phyloP scores from a whole-genome alignment of 2,329 filamentous ascomycete species.

The Malbranchea zuffiana region DNA sequence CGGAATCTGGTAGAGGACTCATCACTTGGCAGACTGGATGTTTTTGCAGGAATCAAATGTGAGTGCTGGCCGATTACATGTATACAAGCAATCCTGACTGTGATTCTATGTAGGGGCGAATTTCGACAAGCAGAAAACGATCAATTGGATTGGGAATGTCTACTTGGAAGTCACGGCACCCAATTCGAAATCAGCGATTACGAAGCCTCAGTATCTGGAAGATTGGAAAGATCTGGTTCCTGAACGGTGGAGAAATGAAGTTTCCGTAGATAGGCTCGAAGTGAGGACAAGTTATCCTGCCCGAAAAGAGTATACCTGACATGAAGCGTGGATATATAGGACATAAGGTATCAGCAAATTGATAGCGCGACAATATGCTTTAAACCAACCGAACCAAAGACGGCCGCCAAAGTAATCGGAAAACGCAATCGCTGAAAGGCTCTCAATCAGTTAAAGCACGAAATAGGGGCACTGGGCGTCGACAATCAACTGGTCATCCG shows the following conservation, averaged over 20 bases:
- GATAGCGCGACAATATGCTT: constrained; percentile 31
- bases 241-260: constrained; percentile 33
- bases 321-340: constrained; percentile 15
- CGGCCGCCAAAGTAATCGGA: not conserved
- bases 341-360: constrained; percentile 25
- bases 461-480: too few species aligned
- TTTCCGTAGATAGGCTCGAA: constrained; percentile 24
- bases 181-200: constrained; percentile 21
- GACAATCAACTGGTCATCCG: too few species aligned
- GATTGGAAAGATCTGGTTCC: constrained; percentile 35
- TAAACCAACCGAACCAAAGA: constrained; percentile 17
- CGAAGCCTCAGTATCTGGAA: constrained; percentile 26
- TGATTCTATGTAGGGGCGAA: constrained; percentile 27
- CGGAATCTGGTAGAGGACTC: constrained; percentile 25
- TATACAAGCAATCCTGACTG: not conserved
- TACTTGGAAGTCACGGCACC: constrained; percentile 32
- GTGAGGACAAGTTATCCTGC: constrained; percentile 16
- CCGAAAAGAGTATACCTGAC: not conserved
- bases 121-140: constrained; percentile 27
- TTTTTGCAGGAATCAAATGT: constrained; percentile 27
- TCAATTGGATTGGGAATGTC: constrained; percentile 31
- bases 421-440: constrained; percentile 7
- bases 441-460: constrained; percentile 1
- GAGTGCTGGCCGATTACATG: constrained; percentile 15
- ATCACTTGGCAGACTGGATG: constrained; percentile 14